Conservation (phyloP, 2,329 filamentous ascomycete species). For the Ascochyta koolunga region DNA sequence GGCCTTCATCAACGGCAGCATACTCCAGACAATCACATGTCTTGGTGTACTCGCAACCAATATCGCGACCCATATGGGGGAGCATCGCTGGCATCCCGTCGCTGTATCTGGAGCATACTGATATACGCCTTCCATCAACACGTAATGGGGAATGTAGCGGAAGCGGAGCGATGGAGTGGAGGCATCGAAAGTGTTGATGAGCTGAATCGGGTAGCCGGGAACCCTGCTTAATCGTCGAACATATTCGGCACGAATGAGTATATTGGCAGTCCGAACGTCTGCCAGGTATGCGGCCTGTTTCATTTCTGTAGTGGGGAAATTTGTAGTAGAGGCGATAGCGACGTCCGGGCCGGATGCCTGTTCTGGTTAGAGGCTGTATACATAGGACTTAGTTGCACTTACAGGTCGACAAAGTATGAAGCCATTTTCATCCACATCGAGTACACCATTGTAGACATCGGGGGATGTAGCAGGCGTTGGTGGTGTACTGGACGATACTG, state of each 20-base stretch:
- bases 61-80: conserved; percentile 55
- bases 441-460: conserved; percentile 50
- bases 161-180: conserved; percentile 66
- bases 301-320: conserved; percentile 49
- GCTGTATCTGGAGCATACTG: conserved; percentile 67
- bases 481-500: conserved; percentile 23
- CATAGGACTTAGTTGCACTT: conserved; percentile 5
- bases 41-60: conserved; percentile 67
- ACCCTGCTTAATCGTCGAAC: conserved; percentile 34
- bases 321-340: conserved; percentile 24
- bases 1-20: conserved; percentile 56
- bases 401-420: conserved; percentile 45
- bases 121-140: conserved; percentile 64
- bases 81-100: conserved; percentile 70
- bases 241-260: conserved; percentile 49
- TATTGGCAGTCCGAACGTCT: conserved; percentile 40
- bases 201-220: conserved; percentile 55
- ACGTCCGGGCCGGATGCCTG: conserved; percentile 2
- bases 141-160: conserved; percentile 68
- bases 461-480: conserved; percentile 7
- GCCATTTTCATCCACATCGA: conserved; percentile 47
- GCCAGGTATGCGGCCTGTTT: conserved; percentile 31
- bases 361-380: neutral
- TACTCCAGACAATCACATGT: conserved; percentile 73
- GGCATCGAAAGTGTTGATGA: conserved; percentile 68